A percentile compares a stretch with the other conserved stretches of the same genome.
phyloP scores from a whole-genome alignment of 1,139 yeast species.

The Debaryomycetaceae sp. region DNA sequence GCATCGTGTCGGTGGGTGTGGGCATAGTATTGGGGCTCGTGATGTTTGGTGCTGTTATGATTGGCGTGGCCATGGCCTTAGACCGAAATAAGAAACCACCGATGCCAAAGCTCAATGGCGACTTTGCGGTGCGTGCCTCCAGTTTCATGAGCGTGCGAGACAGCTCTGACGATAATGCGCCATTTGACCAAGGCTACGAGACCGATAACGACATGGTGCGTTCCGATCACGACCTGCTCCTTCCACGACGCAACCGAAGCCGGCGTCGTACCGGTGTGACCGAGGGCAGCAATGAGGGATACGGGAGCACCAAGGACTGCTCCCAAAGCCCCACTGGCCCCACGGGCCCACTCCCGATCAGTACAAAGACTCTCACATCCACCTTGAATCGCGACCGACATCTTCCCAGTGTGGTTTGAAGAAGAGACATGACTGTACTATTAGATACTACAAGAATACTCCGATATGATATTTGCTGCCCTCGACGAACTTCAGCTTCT shows the following conservation, averaged over 20 bases:
- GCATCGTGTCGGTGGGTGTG: slow-evolving; percentile 60
- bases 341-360: slow-evolving; percentile 20
- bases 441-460: too few relatives aligned
- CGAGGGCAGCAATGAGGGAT: slow-evolving; percentile 8
- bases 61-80: slow-evolving; percentile 25
- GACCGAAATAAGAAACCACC: slow-evolving; percentile 16
- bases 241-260: slow-evolving; percentile 21
- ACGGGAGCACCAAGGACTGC: slow-evolving; percentile 16
- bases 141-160: slow-evolving; percentile 39
- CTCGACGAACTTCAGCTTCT: too few relatives aligned
- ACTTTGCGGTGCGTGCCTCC: slow-evolving; percentile 13
- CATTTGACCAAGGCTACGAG: slow-evolving; percentile 40
- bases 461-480: too few relatives aligned
- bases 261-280: slow-evolving; percentile 10
- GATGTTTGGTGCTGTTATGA: slow-evolving; percentile 29
- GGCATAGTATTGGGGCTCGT: slow-evolving; percentile 62
- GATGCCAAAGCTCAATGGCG: not conserved
- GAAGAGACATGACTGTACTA: too few relatives aligned
- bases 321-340: slow-evolving; percentile 10
- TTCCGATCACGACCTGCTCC: slow-evolving; percentile 29
- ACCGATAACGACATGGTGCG: slow-evolving; percentile 39
- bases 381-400: slow-evolving; percentile 32
- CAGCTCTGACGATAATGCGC: slow-evolving; percentile 21
- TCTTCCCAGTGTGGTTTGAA: slow-evolving; percentile 24
- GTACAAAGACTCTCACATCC: slow-evolving; percentile 16